phyloP scores from a whole-genome alignment of 768 basidiomycete genomes.

The Calocybe indica region DNA sequence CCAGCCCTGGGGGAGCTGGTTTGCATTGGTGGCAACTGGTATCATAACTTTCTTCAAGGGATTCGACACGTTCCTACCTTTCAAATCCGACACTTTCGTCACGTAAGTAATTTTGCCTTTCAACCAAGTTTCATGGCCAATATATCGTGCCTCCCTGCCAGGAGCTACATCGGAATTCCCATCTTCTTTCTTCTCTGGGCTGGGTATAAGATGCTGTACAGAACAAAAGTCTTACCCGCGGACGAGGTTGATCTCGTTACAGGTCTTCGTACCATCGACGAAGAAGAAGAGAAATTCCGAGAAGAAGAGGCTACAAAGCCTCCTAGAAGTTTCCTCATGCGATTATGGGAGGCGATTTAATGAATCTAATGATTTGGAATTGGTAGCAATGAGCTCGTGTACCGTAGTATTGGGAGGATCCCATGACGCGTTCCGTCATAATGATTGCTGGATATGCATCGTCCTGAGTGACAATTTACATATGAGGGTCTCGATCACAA shows the following conservation, averaged over 20 bases:
- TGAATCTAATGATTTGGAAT: conserved; percentile 17
- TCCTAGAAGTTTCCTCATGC: conserved; percentile 21
- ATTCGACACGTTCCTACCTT: conserved; percentile 45
- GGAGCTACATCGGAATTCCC: conserved; percentile 39
- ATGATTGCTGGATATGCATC: background rate
- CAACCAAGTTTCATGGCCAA: background rate
- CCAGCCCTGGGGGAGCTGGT: conserved; percentile 56
- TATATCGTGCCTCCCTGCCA: conserved; percentile 18
- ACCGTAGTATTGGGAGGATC: background rate
- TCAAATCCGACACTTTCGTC: conserved; percentile 51
- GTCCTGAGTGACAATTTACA: background rate
- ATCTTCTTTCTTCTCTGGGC: conserved; percentile 33
- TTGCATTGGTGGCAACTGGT: conserved; percentile 45
- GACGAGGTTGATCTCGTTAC: conserved; percentile 55
- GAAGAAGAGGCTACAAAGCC: conserved; percentile 35
- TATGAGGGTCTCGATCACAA: no score
- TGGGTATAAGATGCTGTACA: conserved; percentile 33
- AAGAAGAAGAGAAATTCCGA: conserved; percentile 51
- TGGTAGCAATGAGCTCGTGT: background rate
- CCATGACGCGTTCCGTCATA: background rate
- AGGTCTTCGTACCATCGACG: conserved; percentile 54
- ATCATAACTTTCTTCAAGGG: conserved; percentile 58
- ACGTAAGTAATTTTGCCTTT: conserved; percentile 34
- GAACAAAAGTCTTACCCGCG: conserved; percentile 32
- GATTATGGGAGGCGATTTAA: conserved; percentile 36